These are phyloP conservation scores for Colletotrichum incanum DNA, from an alignment of 2,329 filamentous ascomycete genomes.

Conservation along the genomic window DNA sequence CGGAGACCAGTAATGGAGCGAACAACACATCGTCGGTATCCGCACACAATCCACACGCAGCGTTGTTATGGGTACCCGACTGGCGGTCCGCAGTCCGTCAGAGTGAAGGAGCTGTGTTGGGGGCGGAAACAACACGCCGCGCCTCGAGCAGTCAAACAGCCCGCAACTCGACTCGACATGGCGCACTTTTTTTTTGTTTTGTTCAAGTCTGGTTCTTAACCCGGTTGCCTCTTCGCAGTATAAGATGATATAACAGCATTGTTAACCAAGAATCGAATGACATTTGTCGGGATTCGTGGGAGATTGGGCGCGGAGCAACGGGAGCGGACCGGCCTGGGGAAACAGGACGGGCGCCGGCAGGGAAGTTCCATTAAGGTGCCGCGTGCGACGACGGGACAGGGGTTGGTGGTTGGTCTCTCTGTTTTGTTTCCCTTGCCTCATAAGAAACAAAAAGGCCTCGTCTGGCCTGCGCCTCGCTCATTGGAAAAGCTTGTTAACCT, in stretches of 20 bases:
- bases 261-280: slow-evolving; percentile 20
- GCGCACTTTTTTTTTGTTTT: not conserved
- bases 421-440: not conserved
- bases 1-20: slow-evolving; percentile 1
- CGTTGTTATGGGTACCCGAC: slow-evolving; percentile 3
- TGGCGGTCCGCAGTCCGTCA: not conserved
- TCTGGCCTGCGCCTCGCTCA: not conserved
- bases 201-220: not conserved
- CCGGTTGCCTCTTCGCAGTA: slow-evolving; percentile 1
- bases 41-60: not conserved
- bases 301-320: slow-evolving; percentile 26
- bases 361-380: slow-evolving; percentile 14
- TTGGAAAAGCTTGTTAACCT: slow-evolving; percentile 6
- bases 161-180: not conserved
- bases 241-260: not conserved
- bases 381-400: slow-evolving; percentile 14
- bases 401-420: not conserved
- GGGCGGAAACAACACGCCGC: not conserved
- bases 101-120: not conserved
- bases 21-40: not conserved
- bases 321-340: slow-evolving; percentile 40
- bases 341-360: slow-evolving; percentile 28
- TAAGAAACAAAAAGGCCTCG: not conserved
- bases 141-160: not conserved
- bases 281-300: not conserved